A percentile compares a stretch with the other conserved stretches of the same genome.
Conservation (phyloP, 2,329 filamentous ascomycete species). For the Dactylonectria estremocensis region DNA sequence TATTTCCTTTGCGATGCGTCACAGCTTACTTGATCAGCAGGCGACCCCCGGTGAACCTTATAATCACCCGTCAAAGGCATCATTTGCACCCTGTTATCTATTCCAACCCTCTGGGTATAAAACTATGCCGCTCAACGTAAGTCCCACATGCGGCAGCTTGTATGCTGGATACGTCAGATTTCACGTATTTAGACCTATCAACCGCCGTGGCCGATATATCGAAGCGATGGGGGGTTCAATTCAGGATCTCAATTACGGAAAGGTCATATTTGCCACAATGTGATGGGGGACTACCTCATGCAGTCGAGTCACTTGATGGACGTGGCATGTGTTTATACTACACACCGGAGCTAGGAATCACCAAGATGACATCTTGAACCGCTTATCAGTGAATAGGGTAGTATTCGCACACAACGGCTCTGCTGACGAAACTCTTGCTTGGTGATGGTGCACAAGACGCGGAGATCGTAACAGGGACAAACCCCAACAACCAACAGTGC, state of each 20-base stretch:
- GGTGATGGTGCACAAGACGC: not conserved
- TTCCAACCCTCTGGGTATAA: slow-evolving; percentile 17
- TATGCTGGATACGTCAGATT: slow-evolving; percentile 19
- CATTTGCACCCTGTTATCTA: slow-evolving; percentile 12
- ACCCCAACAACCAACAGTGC: not conserved
- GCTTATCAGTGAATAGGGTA: too few species aligned
- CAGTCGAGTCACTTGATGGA: not conserved
- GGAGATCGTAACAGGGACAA: slow-evolving; percentile 3
- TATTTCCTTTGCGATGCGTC: slow-evolving; percentile 18
- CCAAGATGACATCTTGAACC: not conserved
- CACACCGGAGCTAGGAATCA: not conserved
- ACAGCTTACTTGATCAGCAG: slow-evolving; percentile 13
- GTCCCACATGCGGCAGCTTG: slow-evolving; percentile 19
- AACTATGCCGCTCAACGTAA: slow-evolving; percentile 18
- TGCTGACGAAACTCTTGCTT: too few species aligned
- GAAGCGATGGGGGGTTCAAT: slow-evolving; percentile 4
- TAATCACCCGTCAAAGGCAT: slow-evolving; percentile 21
- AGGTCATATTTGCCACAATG: not conserved
- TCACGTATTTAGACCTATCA: slow-evolving; percentile 3
- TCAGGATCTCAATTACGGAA: not conserved
- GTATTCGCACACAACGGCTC: too few species aligned
- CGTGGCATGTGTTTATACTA: not conserved
- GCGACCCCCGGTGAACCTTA: slow-evolving; percentile 11
- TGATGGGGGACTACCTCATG: not conserved
- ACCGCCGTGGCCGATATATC: slow-evolving; percentile 6